Percentiles rank a stretch among this genome's conserved stretches.
Conservation (phyloP, 768 basidiomycete species). For the Coprinopsis strossmayeri region DNA sequence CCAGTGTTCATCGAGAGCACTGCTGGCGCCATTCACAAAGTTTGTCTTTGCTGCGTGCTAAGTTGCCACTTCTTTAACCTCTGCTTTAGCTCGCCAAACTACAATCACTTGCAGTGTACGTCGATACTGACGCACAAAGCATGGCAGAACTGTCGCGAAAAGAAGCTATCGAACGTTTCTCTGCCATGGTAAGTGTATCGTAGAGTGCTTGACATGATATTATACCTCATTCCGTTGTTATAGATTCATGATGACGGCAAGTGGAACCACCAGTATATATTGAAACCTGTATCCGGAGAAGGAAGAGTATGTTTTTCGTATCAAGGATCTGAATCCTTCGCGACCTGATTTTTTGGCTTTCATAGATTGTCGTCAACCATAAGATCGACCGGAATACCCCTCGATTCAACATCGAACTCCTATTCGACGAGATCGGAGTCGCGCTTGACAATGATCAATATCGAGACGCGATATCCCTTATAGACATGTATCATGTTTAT, state of each 20-base stretch:
- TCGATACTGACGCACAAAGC: slow-evolving; percentile 85
- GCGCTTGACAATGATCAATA: slow-evolving; percentile 92
- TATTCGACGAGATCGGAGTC: slow-evolving; percentile 91
- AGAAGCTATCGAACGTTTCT: slow-evolving; percentile 71
- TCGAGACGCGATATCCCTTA: slow-evolving; percentile 82
- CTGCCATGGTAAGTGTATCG: slow-evolving; percentile 48
- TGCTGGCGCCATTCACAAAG: slow-evolving; percentile 85
- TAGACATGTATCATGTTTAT: slow-evolving; percentile 97
- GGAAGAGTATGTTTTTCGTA: slow-evolving; percentile 56
- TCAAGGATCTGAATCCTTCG: slow-evolving; percentile 5
- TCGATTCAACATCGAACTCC: slow-evolving; percentile 78
- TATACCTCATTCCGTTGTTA: neutral
- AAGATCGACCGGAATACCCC: slow-evolving; percentile 68
- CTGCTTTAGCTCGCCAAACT: slow-evolving; percentile 76
- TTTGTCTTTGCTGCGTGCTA: slow-evolving; percentile 15
- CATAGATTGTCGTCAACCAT: slow-evolving; percentile 76
- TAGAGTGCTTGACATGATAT: neutral
- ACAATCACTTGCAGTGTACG: slow-evolving; percentile 85
- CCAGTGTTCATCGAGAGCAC: slow-evolving; percentile 91
- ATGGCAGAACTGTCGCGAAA: slow-evolving; percentile 59
- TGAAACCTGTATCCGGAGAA: slow-evolving; percentile 94
- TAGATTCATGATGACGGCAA: slow-evolving; percentile 46
- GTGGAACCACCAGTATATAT: slow-evolving; percentile 81
- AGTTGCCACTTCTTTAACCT: neutral
- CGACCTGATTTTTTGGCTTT: slow-evolving; percentile 4